Conservation (phyloP, 2,329 filamentous ascomycete genomes). For the Epichloe hybrida region DNA sequence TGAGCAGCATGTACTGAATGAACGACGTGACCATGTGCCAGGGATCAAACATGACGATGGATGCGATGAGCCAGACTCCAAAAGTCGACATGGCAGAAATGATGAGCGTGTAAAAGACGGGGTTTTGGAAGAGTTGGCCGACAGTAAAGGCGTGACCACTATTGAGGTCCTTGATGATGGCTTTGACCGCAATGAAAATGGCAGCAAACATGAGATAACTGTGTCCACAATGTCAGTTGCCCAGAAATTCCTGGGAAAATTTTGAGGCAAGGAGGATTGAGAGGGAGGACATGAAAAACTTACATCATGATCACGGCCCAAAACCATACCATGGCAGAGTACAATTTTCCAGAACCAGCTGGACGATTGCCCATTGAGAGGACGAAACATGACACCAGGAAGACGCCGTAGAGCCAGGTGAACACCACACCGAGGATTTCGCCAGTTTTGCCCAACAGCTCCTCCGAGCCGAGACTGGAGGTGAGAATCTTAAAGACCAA, state of each 20-base stretch:
- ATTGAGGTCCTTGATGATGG: constrained; percentile 59
- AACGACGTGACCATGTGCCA: constrained; percentile 99
- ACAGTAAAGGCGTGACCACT: constrained; percentile 52
- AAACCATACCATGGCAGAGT: constrained; percentile 96
- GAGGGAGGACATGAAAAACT: constrained; percentile 21
- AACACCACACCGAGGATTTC: constrained; percentile 78
- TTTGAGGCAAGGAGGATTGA: not conserved
- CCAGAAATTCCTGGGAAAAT: not conserved
- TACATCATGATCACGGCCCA: constrained; percentile 92
- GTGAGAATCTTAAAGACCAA: constrained; percentile 96
- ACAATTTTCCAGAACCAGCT: constrained; percentile 83
- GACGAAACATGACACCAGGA: constrained; percentile 88
- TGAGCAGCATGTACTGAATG: constrained; percentile 85
- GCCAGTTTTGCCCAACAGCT: constrained; percentile 64
- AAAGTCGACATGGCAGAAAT: constrained; percentile 88
- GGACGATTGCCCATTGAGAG: constrained; percentile 88
- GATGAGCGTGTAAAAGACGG: constrained; percentile 85
- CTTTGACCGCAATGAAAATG: constrained; percentile 81
- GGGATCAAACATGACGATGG: constrained; percentile 89
- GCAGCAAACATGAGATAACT: constrained; percentile 90
- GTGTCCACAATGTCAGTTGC: not conserved
- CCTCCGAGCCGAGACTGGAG: constrained; percentile 56
- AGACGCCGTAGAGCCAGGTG: constrained; percentile 89
- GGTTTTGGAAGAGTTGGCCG: constrained; percentile 66
- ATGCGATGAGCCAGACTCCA: constrained; percentile 81